Percentiles rank a stretch among this genome's conserved stretches.
These are phyloP conservation scores for Fusarium sp. DNA, from an alignment of 2,329 filamentous ascomycete genomes.

Conservation along the genomic window DNA sequence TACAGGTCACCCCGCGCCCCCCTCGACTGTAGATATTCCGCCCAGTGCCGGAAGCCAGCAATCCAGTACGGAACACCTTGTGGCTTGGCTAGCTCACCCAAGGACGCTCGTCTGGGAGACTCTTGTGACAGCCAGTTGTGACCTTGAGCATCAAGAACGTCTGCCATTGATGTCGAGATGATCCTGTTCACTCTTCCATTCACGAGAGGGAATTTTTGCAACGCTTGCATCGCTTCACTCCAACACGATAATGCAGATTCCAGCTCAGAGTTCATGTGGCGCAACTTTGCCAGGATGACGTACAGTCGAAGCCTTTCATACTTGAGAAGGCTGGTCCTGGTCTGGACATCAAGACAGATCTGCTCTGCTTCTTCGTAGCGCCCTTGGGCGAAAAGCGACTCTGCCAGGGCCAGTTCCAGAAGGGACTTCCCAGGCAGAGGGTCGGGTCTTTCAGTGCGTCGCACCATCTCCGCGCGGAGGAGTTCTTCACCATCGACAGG, in stretches of 20 bases:
- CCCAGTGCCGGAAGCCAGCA: slow-evolving; percentile 37
- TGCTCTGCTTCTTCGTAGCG: slow-evolving; percentile 29
- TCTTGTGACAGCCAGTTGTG: slow-evolving; percentile 37
- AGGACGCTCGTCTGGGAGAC: slow-evolving; percentile 34
- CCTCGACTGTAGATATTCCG: slow-evolving; percentile 32
- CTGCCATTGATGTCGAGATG: slow-evolving; percentile 35
- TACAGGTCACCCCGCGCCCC: slow-evolving; percentile 10
- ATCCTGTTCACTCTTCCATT: slow-evolving; percentile 35
- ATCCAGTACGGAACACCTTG: slow-evolving; percentile 38
- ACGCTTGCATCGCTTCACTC: slow-evolving; percentile 38
- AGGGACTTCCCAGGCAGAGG: slow-evolving; percentile 31
- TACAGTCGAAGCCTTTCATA: slow-evolving; percentile 34
- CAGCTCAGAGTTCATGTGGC: slow-evolving; percentile 31
- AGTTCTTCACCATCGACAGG: slow-evolving; percentile 24
- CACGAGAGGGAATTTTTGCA: slow-evolving; percentile 35
- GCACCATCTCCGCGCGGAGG: slow-evolving; percentile 31
- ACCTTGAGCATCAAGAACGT: slow-evolving; percentile 36
- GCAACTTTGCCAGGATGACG: slow-evolving; percentile 36
- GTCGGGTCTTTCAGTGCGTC: slow-evolving; percentile 18
- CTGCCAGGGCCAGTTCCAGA: slow-evolving; percentile 35
- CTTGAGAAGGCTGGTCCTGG: slow-evolving; percentile 34
- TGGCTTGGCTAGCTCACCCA: slow-evolving; percentile 35
- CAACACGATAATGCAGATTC: slow-evolving; percentile 33
- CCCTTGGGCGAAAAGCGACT: slow-evolving; percentile 36
- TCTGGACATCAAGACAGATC: slow-evolving; percentile 28